Conservation (phyloP, 768 basidiomycete genomes). For the Dacryopinax primogenitus region DNA sequence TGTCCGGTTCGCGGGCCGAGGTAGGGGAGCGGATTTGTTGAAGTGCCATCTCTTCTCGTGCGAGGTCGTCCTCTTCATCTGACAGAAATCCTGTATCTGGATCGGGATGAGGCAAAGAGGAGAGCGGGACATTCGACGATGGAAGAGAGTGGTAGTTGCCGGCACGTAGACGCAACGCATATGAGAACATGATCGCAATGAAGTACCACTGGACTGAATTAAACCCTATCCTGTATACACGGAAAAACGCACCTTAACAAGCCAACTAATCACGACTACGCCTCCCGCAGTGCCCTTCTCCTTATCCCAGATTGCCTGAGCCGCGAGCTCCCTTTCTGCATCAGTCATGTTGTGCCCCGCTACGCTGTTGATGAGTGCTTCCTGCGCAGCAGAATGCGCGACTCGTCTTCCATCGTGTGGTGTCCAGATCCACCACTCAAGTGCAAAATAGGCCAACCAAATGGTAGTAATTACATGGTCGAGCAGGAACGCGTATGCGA, state of each 20-base stretch:
- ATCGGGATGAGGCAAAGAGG: slow-evolving; percentile 1
- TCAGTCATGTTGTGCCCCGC: slow-evolving; percentile 43
- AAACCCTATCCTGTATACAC: background rate
- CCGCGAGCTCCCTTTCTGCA: slow-evolving; percentile 55
- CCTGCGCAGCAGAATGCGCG: slow-evolving; percentile 76
- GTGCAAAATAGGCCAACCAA: slow-evolving; percentile 86
- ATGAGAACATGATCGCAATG: slow-evolving; percentile 79
- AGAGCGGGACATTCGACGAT: slow-evolving; percentile 17
- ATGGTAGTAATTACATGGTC: slow-evolving; percentile 83
- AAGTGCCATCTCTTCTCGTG: background rate
- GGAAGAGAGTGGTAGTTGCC: slow-evolving; percentile 80
- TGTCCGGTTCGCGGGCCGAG: background rate
- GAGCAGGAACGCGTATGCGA: slow-evolving; percentile 81
- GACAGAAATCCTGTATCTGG: background rate
- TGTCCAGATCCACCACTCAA: slow-evolving; percentile 80
- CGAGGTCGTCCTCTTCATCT: background rate
- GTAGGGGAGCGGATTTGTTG: background rate
- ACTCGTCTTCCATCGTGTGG: slow-evolving; percentile 80
- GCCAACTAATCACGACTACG: slow-evolving; percentile 73
- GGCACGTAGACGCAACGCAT: slow-evolving; percentile 79
- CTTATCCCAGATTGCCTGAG: slow-evolving; percentile 72
- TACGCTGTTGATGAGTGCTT: slow-evolving; percentile 60
- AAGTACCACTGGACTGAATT: slow-evolving; percentile 62
- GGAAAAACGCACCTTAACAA: slow-evolving; percentile 56
- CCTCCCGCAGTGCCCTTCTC: slow-evolving; percentile 73